These are phyloP conservation scores for Neurospora discreta DNA, from an alignment of 495 filamentous ascomycete genomes.

Conservation along the genomic window DNA sequence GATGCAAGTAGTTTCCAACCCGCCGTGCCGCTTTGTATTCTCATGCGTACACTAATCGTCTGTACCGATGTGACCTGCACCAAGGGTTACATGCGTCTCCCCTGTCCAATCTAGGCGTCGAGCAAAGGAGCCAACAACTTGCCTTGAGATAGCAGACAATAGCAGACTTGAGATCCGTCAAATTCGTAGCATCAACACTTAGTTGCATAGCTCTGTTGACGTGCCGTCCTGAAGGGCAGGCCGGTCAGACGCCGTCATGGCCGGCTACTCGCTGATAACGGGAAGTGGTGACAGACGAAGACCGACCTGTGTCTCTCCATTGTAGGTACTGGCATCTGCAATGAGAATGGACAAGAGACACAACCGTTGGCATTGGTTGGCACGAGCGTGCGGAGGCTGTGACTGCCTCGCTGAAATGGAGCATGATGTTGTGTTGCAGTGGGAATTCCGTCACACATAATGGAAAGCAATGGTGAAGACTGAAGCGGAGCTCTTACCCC, in stretches of 20 bases:
- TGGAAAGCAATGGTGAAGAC: background rate
- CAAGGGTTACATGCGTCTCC: background rate
- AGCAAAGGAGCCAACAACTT: background rate
- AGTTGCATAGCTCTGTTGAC: background rate
- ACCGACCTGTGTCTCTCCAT: slow-evolving; percentile 18
- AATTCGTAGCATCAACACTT: background rate
- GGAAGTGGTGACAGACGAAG: slow-evolving; percentile 6
- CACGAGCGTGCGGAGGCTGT: background rate
- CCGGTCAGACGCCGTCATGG: background rate
- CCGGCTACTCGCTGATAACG: background rate
- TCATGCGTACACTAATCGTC: background rate
- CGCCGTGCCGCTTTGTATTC: background rate
- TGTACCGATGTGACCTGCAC: background rate
- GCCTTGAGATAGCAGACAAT: background rate
- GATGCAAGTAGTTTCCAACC: background rate
- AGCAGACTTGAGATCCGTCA: background rate
- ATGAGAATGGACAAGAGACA: slow-evolving; percentile 2
- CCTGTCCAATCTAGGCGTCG: background rate
- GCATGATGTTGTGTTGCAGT: background rate
- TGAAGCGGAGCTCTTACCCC: background rate
- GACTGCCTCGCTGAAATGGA: background rate
- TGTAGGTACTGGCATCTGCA: slow-evolving; percentile 14
- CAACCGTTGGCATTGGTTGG: background rate
- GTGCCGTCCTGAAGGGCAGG: background rate
- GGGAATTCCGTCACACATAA: slow-evolving; percentile 6